Base-by-base conservation (phyloP, 1,139 yeast species). In the Scheffersomyces insectosa region DNA sequence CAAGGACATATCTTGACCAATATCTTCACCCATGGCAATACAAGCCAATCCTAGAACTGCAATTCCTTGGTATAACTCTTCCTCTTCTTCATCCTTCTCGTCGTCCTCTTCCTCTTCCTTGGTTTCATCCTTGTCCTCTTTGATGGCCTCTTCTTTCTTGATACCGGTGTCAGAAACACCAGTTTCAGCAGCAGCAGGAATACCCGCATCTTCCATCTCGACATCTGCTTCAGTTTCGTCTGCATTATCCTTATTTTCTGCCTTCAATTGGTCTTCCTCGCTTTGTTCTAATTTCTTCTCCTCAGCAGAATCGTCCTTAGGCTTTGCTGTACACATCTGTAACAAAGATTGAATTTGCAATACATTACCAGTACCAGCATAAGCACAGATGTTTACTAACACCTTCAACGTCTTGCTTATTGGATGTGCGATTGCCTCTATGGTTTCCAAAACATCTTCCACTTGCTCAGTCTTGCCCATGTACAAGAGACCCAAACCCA, bases 291-390 rank as follows among this genome's bases (percentile, higher is more conserved):
- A 56, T 47, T 60, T 64, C 56, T 66, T 64, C 41, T 68, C 73
- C 39, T 68, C 75, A 3, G 61, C 68, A 11, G 49, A 44, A 35
- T 52, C 48, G 48, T 68, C 70, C 51, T 65, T 64, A 36, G 77
- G 77, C 53, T 75, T 77, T 37, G 85, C 82, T 3, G 96, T 85
- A 59, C 96, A 82, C 78, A 90, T 88, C 59, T 89, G 96, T 56
- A 93, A 79, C 59, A 95, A 76, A 31, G 89, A 82, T 71, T 95
- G 99, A 50, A 95, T 88, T 69, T 91, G 95, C 52, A 95, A 79
- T 34, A 95, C 99, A 62, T 95, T 95, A 56, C 99, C 99, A 36
- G 98, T 89, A 51, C 99, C 99, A 13, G 97, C 96, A 68, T 87
- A 91, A 6, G 98, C 96, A 71, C 97, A 88, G 42, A 91, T 87